Evolutionary conservation across 306 rosid genomes (phyloP).

Genomic region (Potentilla sterilis): DNA sequence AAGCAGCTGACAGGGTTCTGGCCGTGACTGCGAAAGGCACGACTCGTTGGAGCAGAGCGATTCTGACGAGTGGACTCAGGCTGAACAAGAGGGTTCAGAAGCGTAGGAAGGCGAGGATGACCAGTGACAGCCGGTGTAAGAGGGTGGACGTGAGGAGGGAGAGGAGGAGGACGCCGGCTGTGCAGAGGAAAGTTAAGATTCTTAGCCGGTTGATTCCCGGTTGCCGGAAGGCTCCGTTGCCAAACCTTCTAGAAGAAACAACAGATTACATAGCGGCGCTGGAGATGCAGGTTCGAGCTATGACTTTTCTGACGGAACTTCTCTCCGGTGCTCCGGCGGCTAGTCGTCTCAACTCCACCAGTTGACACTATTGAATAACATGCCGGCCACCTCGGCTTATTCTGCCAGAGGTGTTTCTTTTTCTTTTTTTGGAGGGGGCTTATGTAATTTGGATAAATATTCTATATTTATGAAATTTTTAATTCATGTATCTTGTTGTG

Average conservation of each 20-base stretch:
- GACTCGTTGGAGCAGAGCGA: constrained; percentile 92
- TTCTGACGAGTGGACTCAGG: constrained; percentile 52
- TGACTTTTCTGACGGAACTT: constrained; percentile 64
- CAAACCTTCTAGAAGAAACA: constrained; percentile 86
- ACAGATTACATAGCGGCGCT: constrained; percentile 77
- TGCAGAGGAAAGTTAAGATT: constrained; percentile 56
- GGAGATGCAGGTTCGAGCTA: constrained; percentile 90
- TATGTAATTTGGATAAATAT: constrained; percentile 29
- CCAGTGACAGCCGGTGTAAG: constrained; percentile 35
- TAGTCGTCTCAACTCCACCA: constrained; percentile 30
- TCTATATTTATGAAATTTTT: constrained; percentile 28
- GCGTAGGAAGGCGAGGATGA: constrained; percentile 41
- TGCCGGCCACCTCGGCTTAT: constrained; percentile 34
- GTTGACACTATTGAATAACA: constrained; percentile 24
- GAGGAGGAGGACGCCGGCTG: constrained; percentile 40
- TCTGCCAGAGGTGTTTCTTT: constrained; percentile 44
- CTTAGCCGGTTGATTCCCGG: constrained; percentile 86
- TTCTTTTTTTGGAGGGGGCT: not conserved
- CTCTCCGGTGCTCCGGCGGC: constrained; percentile 49
- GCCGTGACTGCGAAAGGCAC: constrained; percentile 66
- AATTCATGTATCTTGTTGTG: constrained; percentile 59
- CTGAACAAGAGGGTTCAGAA: constrained; percentile 31
- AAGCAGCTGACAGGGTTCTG: constrained; percentile 71
- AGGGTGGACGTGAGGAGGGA: constrained; percentile 29
- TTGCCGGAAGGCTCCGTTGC: constrained; percentile 69